Percentiles rank a stretch among this genome's conserved stretches.
phyloP scores from a whole-genome alignment of 805 yeast genomes.

The Geotrichum ghanense region DNA sequence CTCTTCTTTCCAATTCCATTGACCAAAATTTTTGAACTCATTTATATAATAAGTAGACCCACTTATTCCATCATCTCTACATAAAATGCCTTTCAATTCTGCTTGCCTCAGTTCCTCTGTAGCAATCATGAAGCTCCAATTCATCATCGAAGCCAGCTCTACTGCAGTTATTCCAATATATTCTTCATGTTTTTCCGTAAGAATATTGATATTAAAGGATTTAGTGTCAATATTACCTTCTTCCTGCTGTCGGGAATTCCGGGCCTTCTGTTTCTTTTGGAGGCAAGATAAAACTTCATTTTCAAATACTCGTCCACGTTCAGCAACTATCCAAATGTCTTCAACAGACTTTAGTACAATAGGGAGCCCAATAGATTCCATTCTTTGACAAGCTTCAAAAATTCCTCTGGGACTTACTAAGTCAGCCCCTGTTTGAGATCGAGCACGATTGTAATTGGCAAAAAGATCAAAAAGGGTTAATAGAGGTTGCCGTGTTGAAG shows the following conservation, averaged over 20 bases:
- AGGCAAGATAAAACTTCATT: background rate
- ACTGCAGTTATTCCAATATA: slow-evolving; percentile 24
- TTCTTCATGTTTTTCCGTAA: background rate
- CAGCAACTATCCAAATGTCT: slow-evolving; percentile 31
- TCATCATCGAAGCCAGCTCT: slow-evolving; percentile 37
- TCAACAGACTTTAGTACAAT: slow-evolving; percentile 32
- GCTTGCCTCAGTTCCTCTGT: slow-evolving; percentile 51
- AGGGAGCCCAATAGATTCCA: slow-evolving; percentile 50
- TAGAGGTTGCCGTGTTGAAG: slow-evolving; percentile 25
- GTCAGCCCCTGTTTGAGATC: slow-evolving; percentile 39
- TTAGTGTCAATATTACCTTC: slow-evolving; percentile 3
- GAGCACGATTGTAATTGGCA: slow-evolving; percentile 50
- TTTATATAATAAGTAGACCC: slow-evolving; percentile 58
- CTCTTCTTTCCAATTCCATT: background rate
- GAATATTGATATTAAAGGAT: background rate
- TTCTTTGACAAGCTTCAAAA: slow-evolving; percentile 43
- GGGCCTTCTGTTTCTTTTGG: background rate
- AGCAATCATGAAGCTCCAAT: slow-evolving; percentile 59
- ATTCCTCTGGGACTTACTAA: slow-evolving; percentile 63
- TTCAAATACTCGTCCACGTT: slow-evolving; percentile 17
- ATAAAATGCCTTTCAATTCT: slow-evolving; percentile 43
- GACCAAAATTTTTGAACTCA: slow-evolving; percentile 7
- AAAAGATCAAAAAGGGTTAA: slow-evolving; percentile 51
- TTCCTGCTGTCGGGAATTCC: slow-evolving; percentile 16
- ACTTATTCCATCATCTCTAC: slow-evolving; percentile 56